Evolutionary conservation across 345 rosid species (phyloP), one percentile per base, ranked within the genome.

Genomic region (Microthlaspi erraticum): DNA sequence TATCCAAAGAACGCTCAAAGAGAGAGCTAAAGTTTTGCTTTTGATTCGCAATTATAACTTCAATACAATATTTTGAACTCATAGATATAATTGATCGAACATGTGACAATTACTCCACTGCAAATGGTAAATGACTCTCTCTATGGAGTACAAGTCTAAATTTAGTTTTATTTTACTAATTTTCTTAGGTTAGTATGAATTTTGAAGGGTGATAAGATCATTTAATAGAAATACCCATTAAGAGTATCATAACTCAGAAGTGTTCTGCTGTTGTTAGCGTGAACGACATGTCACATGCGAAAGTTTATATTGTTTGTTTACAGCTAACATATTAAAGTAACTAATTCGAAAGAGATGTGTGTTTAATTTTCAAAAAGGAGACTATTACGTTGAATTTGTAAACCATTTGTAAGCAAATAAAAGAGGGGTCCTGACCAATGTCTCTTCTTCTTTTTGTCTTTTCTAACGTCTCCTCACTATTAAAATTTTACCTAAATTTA

Each of bases 401-500:
- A 53, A 54, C 23, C 13, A 50, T 49, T 13, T 53, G 18, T 7
- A n/a, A 16, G 32, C 67, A 41, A 54, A 44, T 36, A 9, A 60
- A 51, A 43, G 43, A 43, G 34, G 36, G 36, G n/a, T n/a, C 49
- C 42, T 64, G 13, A 50, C 31, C 60, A 50, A 34, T 58, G 61
- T 14, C 20, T 58, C 44, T 41, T 73, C 60, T 65, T 56, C 72
- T 65, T 73, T 64, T n/a, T 65, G 59, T 71, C 72, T 3, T 66
- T 34, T 66, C 67, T 26, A 73, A 41, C 19, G 61, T 73, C 72
- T 66, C 72, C 26, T 73, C 72, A 11, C 39, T 32, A 39, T 49
- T 38, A 7, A 26, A 20, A 44, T 42, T 72, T 62, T 41, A 39
- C 33, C 10, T 33, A 19, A 44, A 20, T 32, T 43, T 42, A 16